phyloP scores from a whole-genome alignment of 352 stramenopile species.

The Globisporangium parvum region DNA sequence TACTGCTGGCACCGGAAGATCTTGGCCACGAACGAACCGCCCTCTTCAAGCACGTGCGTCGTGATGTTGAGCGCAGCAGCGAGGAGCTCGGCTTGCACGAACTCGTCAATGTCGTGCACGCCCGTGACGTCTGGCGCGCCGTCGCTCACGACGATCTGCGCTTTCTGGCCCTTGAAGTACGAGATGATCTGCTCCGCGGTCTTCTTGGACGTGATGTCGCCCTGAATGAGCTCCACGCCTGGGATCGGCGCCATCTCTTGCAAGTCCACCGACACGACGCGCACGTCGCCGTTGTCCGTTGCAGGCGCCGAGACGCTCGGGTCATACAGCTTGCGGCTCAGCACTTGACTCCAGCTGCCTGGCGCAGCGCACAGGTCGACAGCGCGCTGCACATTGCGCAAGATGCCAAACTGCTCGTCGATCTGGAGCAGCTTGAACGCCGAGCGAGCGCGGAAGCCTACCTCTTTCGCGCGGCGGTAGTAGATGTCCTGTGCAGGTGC shows the following conservation, averaged over 20 bases:
- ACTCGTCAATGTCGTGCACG: slow-evolving; percentile 99
- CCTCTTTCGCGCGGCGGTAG: slow-evolving; percentile 93
- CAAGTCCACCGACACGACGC: slow-evolving; percentile 97
- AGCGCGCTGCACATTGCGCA: slow-evolving; percentile 88
- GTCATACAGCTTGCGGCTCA: slow-evolving; percentile 87
- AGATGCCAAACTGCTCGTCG: slow-evolving; percentile 97
- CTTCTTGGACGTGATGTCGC: slow-evolving; percentile 94
- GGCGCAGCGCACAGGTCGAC: slow-evolving; percentile 98
- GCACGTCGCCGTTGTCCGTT: slow-evolving; percentile 28
- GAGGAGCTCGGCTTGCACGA: slow-evolving; percentile 95
- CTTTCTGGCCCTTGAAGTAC: slow-evolving; percentile 90
- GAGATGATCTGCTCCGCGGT: slow-evolving; percentile 96
- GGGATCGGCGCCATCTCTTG: slow-evolving; percentile 98
- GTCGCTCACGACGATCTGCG: slow-evolving; percentile 98
- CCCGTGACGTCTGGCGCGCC: slow-evolving; percentile 99
- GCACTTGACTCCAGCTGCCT: slow-evolving; percentile 97
- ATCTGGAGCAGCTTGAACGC: slow-evolving; percentile 99
- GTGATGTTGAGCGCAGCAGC: slow-evolving; percentile 97
- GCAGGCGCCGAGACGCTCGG: slow-evolving; percentile 19
- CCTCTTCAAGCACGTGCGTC: slow-evolving; percentile 90
- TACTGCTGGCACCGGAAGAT: slow-evolving; percentile 98
- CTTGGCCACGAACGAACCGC: slow-evolving; percentile 98
- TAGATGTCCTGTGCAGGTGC: slow-evolving; percentile 61
- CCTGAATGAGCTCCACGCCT: slow-evolving; percentile 94
- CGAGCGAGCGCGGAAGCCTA: slow-evolving; percentile 95